These are phyloP conservation scores for Kodamaea fukazawae DNA, from an alignment of 805 yeast species.

Conservation along the genomic window DNA sequence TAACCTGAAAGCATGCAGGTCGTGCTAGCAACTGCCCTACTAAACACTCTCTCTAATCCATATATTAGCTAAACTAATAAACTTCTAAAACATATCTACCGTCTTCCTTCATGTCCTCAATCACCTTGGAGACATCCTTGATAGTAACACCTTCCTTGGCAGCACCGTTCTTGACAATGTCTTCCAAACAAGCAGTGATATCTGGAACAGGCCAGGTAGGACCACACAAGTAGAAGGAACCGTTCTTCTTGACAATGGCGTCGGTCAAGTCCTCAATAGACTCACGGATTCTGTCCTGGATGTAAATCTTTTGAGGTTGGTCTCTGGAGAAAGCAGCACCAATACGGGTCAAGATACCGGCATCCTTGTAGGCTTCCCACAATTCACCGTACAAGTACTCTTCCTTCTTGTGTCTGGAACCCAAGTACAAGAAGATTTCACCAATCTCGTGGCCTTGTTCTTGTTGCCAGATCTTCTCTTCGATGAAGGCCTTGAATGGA, in stretches of 20 bases:
- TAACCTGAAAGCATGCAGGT: too few relatives aligned
- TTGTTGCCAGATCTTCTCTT: slow-evolving; percentile 91
- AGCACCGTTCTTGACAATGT: slow-evolving; percentile 73
- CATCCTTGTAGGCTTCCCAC: slow-evolving; percentile 94
- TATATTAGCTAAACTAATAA: slow-evolving; percentile 50
- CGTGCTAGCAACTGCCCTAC: too few relatives aligned
- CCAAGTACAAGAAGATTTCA: slow-evolving; percentile 80
- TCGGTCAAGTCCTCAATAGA: slow-evolving; percentile 68
- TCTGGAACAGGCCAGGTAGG: slow-evolving; percentile 99
- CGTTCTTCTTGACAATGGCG: slow-evolving; percentile 74
- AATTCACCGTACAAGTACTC: slow-evolving; percentile 95
- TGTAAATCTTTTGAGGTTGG: slow-evolving; percentile 90
- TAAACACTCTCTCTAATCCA: too few relatives aligned
- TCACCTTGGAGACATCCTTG: slow-evolving; percentile 71
- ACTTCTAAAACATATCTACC: slow-evolving; percentile 93
- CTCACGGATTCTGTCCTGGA: slow-evolving; percentile 89
- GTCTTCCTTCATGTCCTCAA: slow-evolving; percentile 89
- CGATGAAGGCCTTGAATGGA: slow-evolving; percentile 96
- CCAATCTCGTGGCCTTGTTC: slow-evolving; percentile 89
- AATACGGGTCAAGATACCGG: slow-evolving; percentile 87
- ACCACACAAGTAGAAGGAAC: slow-evolving; percentile 94
- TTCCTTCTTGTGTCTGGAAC: slow-evolving; percentile 93
- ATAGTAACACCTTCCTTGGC: slow-evolving; percentile 54
- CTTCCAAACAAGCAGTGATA: slow-evolving; percentile 84
- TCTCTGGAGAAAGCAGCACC: slow-evolving; percentile 99